Conservation (phyloP, 1,284 basidiomycete species). For the Neotropicomus parvogracilis region DNA sequence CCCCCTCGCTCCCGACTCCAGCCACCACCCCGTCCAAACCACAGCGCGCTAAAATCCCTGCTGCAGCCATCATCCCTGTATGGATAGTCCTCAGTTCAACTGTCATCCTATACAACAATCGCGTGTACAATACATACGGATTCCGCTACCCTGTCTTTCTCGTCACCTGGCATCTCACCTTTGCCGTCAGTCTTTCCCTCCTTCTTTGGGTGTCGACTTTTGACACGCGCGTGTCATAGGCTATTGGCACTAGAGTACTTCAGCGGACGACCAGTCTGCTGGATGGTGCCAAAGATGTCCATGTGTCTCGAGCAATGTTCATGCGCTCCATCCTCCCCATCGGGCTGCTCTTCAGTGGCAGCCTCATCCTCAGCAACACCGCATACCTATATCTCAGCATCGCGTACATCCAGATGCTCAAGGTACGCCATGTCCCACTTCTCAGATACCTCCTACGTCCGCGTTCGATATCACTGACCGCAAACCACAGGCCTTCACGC, state of each 20-base stretch:
- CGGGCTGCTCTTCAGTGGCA: constrained; percentile 88
- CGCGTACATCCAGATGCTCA: constrained; percentile 97
- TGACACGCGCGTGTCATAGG: constrained; percentile 39
- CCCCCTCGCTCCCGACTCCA: constrained; percentile 23
- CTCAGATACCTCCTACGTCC: background rate
- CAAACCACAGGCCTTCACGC: constrained; percentile 80
- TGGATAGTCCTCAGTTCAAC: constrained; percentile 89
- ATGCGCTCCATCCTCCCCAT: constrained; percentile 89
- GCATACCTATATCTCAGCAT: constrained; percentile 92
- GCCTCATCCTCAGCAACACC: constrained; percentile 90
- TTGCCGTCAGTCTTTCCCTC: constrained; percentile 57
- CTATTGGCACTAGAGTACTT: constrained; percentile 86
- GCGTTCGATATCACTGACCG: constrained; percentile 7
- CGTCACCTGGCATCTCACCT: constrained; percentile 83
- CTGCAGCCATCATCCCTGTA: constrained; percentile 72
- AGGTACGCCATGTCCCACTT: constrained; percentile 46
- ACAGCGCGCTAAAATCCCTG: constrained; percentile 40
- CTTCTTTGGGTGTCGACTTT: background rate
- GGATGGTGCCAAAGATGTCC: constrained; percentile 86
- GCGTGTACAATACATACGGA: constrained; percentile 77
- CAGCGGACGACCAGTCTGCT: constrained; percentile 85
- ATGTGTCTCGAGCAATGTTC: constrained; percentile 82
- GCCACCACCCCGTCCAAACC: constrained; percentile 24
- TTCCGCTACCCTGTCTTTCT: constrained; percentile 88
- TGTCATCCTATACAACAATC: constrained; percentile 98